Evolutionary conservation across 495 filamentous ascomycete species (phyloP).

Genomic region (Aspergillus nidulans): DNA sequence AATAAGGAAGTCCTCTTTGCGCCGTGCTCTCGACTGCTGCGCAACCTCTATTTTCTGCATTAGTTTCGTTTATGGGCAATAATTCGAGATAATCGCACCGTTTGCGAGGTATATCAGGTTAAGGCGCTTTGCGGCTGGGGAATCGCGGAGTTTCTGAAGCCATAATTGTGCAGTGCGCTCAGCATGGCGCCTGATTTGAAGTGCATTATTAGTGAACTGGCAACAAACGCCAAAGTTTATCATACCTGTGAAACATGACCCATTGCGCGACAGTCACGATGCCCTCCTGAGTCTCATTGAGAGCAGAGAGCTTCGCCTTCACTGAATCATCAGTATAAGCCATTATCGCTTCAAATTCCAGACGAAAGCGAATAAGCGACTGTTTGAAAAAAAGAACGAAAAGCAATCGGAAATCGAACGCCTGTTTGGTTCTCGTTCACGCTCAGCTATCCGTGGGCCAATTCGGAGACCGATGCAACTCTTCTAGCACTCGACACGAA

Average conservation of each 20-base stretch:
- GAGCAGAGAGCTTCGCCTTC: slow-evolving; percentile 83
- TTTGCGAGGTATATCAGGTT: slow-evolving; percentile 95
- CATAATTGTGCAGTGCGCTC: slow-evolving; percentile 83
- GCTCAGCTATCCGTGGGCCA: background rate
- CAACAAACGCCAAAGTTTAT: slow-evolving; percentile 12
- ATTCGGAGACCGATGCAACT: background rate
- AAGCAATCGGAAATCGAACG: background rate
- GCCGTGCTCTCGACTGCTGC: slow-evolving; percentile 87
- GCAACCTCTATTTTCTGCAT: slow-evolving; percentile 66
- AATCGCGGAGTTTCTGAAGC: slow-evolving; percentile 83
- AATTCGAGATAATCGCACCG: slow-evolving; percentile 49
- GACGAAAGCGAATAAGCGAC: background rate
- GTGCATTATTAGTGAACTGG: slow-evolving; percentile 19
- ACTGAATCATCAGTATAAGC: slow-evolving; percentile 92
- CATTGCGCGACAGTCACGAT: slow-evolving; percentile 95
- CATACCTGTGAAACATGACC: slow-evolving; percentile 98
- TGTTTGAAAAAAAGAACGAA: background rate
- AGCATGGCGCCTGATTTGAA: slow-evolving; percentile 68
- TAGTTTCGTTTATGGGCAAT: slow-evolving; percentile 10
- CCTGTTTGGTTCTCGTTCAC: background rate
- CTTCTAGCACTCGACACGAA: background rate
- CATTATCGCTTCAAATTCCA: slow-evolving; percentile 49
- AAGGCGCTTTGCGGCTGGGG: slow-evolving; percentile 73
- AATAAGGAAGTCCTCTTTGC: slow-evolving; percentile 84
- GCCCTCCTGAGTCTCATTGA: slow-evolving; percentile 95